Evolutionary conservation across 352 stramenopile species (phyloP).

Genomic region (Saprolegnia parasitica): DNA sequence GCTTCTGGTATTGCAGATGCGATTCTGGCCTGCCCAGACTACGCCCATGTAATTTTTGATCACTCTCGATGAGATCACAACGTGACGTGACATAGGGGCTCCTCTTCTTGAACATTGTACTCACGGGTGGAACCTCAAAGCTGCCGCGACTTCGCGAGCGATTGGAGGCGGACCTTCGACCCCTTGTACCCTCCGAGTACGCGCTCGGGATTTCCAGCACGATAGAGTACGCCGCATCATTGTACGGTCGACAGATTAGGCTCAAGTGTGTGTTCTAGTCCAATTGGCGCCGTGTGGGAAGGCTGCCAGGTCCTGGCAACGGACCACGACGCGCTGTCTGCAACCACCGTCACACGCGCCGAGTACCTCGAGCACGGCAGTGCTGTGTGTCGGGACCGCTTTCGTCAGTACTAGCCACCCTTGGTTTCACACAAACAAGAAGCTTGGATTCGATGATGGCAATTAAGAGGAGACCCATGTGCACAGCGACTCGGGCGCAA

Average conservation of each 20-base stretch:
- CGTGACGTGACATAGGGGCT: constrained; percentile 48
- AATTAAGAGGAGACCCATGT: too few relatives aligned
- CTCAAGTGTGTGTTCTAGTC: too few relatives aligned
- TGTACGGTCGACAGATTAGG: too few relatives aligned
- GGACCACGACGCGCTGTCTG: constrained; percentile 31
- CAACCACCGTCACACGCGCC: constrained; percentile 50
- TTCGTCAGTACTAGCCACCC: neutral
- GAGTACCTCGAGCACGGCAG: constrained; percentile 78
- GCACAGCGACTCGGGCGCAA: too few relatives aligned
- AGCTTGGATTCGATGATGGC: too few relatives aligned
- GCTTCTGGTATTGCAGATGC: constrained; percentile 81
- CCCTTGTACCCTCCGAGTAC: constrained; percentile 52
- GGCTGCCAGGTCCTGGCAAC: constrained; percentile 48
- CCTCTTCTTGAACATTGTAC: constrained; percentile 13
- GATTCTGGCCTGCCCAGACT: constrained; percentile 66
- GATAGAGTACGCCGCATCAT: constrained; percentile 46
- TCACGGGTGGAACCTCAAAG: constrained; percentile 9
- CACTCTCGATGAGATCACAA: constrained; percentile 77
- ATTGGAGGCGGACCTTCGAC: constrained; percentile 47
- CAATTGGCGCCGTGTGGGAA: constrained; percentile 51
- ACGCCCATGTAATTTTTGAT: constrained; percentile 74
- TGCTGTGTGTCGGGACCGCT: constrained; percentile 42
- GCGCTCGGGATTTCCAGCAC: constrained; percentile 40
- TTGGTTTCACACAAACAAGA: too few relatives aligned
- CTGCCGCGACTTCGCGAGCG: constrained; percentile 14